These are phyloP conservation scores for Populus tremula DNA, from an alignment of 345 rosid genomes.

Conservation along the genomic window DNA sequence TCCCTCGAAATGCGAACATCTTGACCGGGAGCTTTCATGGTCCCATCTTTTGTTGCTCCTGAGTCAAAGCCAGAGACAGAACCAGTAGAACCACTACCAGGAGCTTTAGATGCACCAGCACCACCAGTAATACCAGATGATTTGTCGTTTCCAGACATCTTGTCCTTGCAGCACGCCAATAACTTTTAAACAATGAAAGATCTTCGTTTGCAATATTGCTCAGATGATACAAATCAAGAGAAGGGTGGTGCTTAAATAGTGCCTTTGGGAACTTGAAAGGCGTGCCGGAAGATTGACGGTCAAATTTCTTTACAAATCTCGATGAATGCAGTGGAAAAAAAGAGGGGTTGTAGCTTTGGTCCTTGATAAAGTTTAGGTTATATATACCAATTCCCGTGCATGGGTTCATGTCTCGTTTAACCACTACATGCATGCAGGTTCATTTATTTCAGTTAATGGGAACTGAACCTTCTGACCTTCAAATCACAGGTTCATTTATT, in stretches of 20 bases:
- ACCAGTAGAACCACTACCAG: not conserved
- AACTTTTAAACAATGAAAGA: not conserved
- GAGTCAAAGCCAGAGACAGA: not conserved
- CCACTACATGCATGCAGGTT: no score
- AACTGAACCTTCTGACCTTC: constrained; percentile 11
- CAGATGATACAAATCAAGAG: not conserved
- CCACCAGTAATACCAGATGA: not conserved
- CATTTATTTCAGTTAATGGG: no score
- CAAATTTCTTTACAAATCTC: not conserved
- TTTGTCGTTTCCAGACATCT: not conserved
- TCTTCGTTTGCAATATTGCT: not conserved
- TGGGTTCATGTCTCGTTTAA: no score
- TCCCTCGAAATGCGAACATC: not conserved
- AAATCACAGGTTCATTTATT: no score
- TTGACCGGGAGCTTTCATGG: not conserved
- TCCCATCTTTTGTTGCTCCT: not conserved
- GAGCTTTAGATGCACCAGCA: not conserved
- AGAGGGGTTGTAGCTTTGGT: not conserved
- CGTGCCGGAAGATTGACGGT: not conserved
- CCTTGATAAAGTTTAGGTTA: not conserved
- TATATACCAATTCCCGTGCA: not conserved
- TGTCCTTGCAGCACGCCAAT: not conserved
- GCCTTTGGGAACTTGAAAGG: not conserved
- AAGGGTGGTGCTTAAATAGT: not conserved
- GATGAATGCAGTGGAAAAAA: not conserved